Evolutionary conservation across 768 basidiomycete species (phyloP), one percentile per base, ranked within the genome.

Genomic region (Leccinum aurantiacum): DNA sequence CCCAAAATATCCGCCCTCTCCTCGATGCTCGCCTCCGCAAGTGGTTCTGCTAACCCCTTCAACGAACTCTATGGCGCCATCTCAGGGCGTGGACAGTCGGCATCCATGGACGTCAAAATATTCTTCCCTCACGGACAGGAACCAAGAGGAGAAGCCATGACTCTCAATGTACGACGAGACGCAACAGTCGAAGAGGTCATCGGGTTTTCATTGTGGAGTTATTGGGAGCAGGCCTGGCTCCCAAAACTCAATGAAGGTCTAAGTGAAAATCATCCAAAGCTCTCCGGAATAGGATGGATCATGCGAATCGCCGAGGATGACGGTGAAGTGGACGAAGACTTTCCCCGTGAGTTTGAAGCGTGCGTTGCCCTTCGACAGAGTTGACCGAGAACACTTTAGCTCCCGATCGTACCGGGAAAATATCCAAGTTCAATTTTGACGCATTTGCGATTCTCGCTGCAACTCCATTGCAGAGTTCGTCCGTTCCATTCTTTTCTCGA

Each of bases 261-360:
- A 54, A 77, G 71, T 37, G 84, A 85, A 61, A 82, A 85, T 27
- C 88, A 91, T 62, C 80, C 83, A 35, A 85, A 82, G 66, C 77
- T 93, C 52, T 89, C 86, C 49, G 90, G 92, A 0, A 79, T 91
- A 4, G 94, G 93, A 1, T 99, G 97, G 96, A 88, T 93, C 41
- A 72, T 99, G 75, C 79, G 93, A 60, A 94, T 98, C 57, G 91
- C 94, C 1, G 97, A 99, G 67, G 92, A 95, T 49, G 95, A 98
- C 71, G 97, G 97, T 15, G 96, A 98, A 73, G 93, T 98, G 1
- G 97, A 99, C 71, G 97, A 98, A 71, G 97, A 99, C 76, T 98
- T 95, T 70, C 97, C 96, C 24, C 91, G 95, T 96, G 72, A 66
- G 91, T 80, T 15, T 35, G 6, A n/a, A 37, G 1, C 27, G 19